Percentiles rank a stretch among this genome's conserved stretches.
Conservation (phyloP, 176 grass and related monocot genomes). For the Ensete ventricosum region DNA sequence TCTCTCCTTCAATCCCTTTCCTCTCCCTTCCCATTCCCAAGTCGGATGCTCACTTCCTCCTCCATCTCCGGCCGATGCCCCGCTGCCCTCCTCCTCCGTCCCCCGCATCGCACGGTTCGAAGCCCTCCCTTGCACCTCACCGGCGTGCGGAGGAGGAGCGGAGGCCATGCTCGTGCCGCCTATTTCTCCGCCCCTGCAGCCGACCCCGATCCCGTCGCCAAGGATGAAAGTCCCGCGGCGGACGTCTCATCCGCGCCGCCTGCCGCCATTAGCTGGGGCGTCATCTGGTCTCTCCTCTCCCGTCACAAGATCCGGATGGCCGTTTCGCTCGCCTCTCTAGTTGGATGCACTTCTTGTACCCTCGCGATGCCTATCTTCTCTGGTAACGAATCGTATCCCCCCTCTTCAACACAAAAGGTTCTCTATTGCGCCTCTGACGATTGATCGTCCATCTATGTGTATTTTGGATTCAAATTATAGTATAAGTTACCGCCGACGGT, state of each 20-base stretch:
- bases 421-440: background rate
- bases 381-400: slow-evolving; percentile 25
- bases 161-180: slow-evolving; percentile 17
- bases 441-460: background rate
- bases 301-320: slow-evolving; percentile 50
- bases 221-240: slow-evolving; percentile 17
- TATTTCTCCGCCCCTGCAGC: slow-evolving; percentile 74
- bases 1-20: background rate
- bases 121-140: background rate
- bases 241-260: slow-evolving; percentile 20
- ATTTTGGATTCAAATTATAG: background rate
- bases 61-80: background rate
- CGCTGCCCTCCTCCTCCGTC: no score
- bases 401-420: background rate
- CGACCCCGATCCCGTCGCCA: slow-evolving; percentile 45
- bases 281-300: slow-evolving; percentile 57
- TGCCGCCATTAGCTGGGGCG: slow-evolving; percentile 48
- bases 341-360: slow-evolving; percentile 73
- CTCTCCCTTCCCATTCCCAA: background rate
- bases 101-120: background rate
- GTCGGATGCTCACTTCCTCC: background rate
- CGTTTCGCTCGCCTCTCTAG: slow-evolving; percentile 46
- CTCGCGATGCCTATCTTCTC: slow-evolving; percentile 94
- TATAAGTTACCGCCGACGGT: no score
- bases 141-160: background rate